Base-by-base conservation (phyloP, 2,329 filamentous ascomycete genomes). In the Fusarium citri region DNA sequence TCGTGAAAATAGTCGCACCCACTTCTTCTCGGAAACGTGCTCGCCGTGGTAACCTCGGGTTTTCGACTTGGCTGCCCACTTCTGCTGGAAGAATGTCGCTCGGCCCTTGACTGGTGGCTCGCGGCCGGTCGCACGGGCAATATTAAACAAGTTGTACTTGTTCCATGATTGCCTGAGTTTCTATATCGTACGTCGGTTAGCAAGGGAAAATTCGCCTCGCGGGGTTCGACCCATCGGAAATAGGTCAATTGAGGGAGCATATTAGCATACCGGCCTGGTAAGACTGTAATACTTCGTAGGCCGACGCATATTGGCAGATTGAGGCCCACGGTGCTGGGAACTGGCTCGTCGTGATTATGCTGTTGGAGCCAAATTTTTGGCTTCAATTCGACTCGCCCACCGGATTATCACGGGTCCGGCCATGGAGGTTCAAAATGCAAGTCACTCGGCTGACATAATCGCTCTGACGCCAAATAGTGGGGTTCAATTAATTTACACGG, bases 101-200 rank as follows among this genome's bases (percentile, higher is more conserved):
- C 73, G 73, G 18, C 78, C 76, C 22, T 71, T 76, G 31, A 77
- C 74, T 25, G 72, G 69, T 8, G 76, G 66, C 73, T 77, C 79
- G 50, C 72, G 72, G 18, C 79, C 80, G 30, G 73, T 74, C 22
- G 74, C 72, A 42, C 79, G 78, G 53, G 85, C 83, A 71, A 99
- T 83, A 83, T 98, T 98, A 88, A 93, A 99, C 69, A 99, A 87
- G 79, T 97, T 97, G 86, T 94, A 94, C 84, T 97, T 97, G 86
- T 94, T 97, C 96, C 95, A 98, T 85, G 94, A 94, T 85, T 96
- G 93, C 76, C 95, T 92, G 80, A 97, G 80, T 92, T 94, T 97
- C 94, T 98, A 78, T 56, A 48, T 66, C 40, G 54, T 49, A 43
- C 45, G 50, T 54, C 23, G 31, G 60, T 75, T 66, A 74, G 72